Conservation (phyloP, 345 rosid genomes). For the Moricandia moricandioides region DNA sequence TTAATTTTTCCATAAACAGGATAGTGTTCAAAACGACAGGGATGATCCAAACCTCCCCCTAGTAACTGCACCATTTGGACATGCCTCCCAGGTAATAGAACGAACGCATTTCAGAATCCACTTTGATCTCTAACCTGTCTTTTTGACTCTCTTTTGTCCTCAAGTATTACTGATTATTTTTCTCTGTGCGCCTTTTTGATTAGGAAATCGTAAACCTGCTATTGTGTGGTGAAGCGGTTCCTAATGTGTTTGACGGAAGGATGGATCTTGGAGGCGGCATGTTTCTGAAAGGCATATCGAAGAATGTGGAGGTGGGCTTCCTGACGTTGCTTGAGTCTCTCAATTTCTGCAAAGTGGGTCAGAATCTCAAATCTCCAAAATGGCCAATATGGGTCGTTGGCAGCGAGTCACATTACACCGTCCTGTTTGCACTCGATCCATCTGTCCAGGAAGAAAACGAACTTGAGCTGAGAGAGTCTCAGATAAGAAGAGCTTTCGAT, state of each 20-base stretch:
- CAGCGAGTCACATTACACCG: constrained; percentile 98
- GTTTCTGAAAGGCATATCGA: constrained; percentile 85
- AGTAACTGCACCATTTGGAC: constrained; percentile 98
- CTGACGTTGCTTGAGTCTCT: constrained; percentile 94
- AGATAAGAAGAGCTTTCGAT: constrained; percentile 85
- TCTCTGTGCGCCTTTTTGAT: constrained; percentile 24
- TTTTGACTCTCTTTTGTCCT: constrained; percentile 1
- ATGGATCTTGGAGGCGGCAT: constrained; percentile 98
- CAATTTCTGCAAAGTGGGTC: constrained; percentile 95
- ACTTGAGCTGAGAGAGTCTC: constrained; percentile 88
- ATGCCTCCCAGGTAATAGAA: constrained; percentile 91
- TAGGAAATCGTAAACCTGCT: constrained; percentile 96
- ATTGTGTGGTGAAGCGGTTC: constrained; percentile 93
- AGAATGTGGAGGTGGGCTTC: constrained; percentile 88
- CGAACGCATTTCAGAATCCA: constrained; percentile 2
- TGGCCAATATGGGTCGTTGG: constrained; percentile 99
- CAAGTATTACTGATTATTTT: constrained; percentile 11
- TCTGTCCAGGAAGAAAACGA: constrained; percentile 92
- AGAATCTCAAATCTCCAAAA: constrained; percentile 78
- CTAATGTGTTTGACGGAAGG: constrained; percentile 92
- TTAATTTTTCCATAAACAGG: constrained; percentile 43
- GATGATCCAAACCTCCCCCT: constrained; percentile 90
- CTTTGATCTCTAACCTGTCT: neutral
- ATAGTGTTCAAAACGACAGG: constrained; percentile 84
- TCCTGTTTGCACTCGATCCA: constrained; percentile 82